phyloP scores from a whole-genome alignment of 805 yeast genomes.

The Starmera amethionina region DNA sequence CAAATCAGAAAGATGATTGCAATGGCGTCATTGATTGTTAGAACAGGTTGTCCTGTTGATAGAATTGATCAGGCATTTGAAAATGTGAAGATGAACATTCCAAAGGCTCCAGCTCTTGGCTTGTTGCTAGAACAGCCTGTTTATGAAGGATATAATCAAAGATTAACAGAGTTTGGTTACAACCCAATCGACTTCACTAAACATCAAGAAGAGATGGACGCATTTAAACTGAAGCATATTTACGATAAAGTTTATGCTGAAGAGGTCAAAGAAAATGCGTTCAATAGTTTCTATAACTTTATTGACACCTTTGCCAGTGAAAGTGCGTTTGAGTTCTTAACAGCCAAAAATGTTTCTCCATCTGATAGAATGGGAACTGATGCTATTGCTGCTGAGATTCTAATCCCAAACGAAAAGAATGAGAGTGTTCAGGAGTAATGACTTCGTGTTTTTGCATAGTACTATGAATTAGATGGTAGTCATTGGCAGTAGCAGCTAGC shows the following conservation, averaged over 20 bases:
- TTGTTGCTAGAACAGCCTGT: conserved; percentile 85
- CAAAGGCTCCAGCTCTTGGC: conserved; percentile 97
- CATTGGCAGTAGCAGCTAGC: too few species aligned
- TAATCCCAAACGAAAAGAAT: conserved; percentile 13
- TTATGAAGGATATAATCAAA: conserved; percentile 72
- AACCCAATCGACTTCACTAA: conserved; percentile 60
- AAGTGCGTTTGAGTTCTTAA: conserved; percentile 31
- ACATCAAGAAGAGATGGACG: conserved; percentile 65
- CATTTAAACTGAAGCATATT: conserved; percentile 77
- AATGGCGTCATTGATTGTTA: conserved; percentile 77
- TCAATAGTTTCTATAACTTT: conserved; percentile 84
- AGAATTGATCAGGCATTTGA: conserved; percentile 75
- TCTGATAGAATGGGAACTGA: conserved; percentile 1
- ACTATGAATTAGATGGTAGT: too few species aligned
- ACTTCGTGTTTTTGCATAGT: not conserved
- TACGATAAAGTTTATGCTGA: conserved; percentile 89
- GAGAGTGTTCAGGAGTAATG: conserved; percentile 3
- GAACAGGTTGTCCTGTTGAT: conserved; percentile 75
- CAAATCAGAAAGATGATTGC: conserved; percentile 98
- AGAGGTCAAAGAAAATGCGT: conserved; percentile 79
- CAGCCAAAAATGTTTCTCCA: conserved; percentile 30
- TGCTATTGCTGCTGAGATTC: conserved; percentile 11
- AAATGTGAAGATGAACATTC: conserved; percentile 70
- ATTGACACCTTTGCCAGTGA: conserved; percentile 74
- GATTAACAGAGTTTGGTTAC: conserved; percentile 67